Evolutionary conservation across 768 basidiomycete species (phyloP).

Genomic region (Artomyces pyxidatus): DNA sequence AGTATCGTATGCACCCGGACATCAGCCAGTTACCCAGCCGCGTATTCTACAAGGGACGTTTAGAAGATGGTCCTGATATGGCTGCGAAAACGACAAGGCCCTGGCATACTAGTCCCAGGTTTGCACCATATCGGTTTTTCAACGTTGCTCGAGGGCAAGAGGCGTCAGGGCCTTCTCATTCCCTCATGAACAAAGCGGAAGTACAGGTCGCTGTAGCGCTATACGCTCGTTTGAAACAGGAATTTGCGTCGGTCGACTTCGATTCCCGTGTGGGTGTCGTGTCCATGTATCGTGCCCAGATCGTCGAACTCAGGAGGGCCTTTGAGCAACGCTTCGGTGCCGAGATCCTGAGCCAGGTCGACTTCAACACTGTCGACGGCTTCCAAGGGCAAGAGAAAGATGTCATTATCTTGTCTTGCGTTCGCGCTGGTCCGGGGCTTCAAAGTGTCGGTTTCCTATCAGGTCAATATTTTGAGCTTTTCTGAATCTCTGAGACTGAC

Average conservation of each 20-base stretch:
- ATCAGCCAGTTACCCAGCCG: slow-evolving; percentile 86
- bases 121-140: slow-evolving; percentile 86
- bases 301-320: slow-evolving; percentile 58
- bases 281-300: slow-evolving; percentile 92
- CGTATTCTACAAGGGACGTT: slow-evolving; percentile 74
- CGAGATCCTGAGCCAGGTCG: slow-evolving; percentile 60
- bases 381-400: slow-evolving; percentile 99
- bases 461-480: slow-evolving; percentile 33
- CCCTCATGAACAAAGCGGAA: slow-evolving; percentile 71
- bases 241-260: slow-evolving; percentile 48
- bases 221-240: slow-evolving; percentile 59
- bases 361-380: slow-evolving; percentile 97
- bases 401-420: slow-evolving; percentile 95
- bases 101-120: slow-evolving; percentile 76
- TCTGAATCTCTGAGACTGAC: neutral
- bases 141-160: slow-evolving; percentile 70
- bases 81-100: slow-evolving; percentile 67
- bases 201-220: slow-evolving; percentile 68
- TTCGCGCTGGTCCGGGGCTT: slow-evolving; percentile 84
- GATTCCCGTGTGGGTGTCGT: slow-evolving; percentile 63
- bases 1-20: slow-evolving; percentile 99
- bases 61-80: slow-evolving; percentile 89
- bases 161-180: slow-evolving; percentile 49
- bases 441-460: slow-evolving; percentile 82
- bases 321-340: slow-evolving; percentile 70